A percentile compares a stretch with the other conserved stretches of the same genome.
Conservation (phyloP, 169 alveolate genomes). For the Prorocentrum cordatum region DNA sequence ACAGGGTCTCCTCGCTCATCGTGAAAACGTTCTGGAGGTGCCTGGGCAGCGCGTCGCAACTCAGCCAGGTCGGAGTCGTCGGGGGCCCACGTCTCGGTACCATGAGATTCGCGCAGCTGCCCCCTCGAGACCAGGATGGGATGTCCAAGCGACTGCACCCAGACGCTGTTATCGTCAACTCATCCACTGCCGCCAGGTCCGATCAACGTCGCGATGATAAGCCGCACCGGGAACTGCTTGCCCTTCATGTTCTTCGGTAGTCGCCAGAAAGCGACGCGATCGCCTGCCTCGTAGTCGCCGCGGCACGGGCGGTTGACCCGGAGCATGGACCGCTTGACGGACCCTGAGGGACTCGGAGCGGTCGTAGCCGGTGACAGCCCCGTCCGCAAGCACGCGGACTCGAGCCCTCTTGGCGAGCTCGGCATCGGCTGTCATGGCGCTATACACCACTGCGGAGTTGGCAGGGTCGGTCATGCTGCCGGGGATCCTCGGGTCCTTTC, state of each 20-base stretch:
- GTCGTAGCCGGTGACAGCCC: neutral
- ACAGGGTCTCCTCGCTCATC: no score
- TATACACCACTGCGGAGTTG: neutral
- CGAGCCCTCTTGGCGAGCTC: neutral
- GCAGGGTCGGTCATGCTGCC: neutral
- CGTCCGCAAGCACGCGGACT: neutral
- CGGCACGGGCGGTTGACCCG: neutral
- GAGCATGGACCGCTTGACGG: neutral
- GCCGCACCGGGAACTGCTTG: neutral
- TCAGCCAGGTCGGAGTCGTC: no score
- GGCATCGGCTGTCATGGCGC: neutral
- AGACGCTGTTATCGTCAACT: neutral
- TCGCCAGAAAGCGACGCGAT: slow-evolving; percentile 6
- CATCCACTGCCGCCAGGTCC: neutral
- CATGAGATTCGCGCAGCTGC: neutral
- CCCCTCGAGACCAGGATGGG: neutral
- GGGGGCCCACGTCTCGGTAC: slow-evolving; percentile 24
- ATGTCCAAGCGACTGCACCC: neutral
- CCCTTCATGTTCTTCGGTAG: neutral
- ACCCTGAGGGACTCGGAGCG: neutral
- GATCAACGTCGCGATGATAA: neutral
- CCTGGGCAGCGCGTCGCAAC: no score
- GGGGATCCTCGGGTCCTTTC: neutral
- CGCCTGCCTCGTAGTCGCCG: neutral
- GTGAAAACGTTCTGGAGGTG: no score